phyloP scores from a whole-genome alignment of 139 green algal genomes.

The Trebouxia sp. region DNA sequence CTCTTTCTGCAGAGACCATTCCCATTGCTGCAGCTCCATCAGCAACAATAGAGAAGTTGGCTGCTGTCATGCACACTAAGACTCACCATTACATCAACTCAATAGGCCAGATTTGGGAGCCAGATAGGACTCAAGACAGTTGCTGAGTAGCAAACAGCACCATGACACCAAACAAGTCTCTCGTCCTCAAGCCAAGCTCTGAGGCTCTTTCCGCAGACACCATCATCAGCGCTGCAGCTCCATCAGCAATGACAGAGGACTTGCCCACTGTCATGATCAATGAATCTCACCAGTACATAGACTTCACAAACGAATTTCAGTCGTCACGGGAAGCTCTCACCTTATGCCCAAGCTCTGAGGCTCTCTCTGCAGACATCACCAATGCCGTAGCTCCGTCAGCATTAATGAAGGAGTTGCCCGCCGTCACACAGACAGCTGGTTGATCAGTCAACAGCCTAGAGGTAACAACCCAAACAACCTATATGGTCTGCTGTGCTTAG shows the following conservation, averaged over 20 bases:
- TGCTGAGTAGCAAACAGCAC: too few species aligned
- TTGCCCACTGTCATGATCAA: slow-evolving; percentile 92
- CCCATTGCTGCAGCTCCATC: slow-evolving; percentile 88
- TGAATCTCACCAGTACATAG: too few species aligned
- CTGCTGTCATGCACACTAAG: too few species aligned
- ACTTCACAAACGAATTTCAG: too few species aligned
- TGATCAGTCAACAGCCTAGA: too few species aligned
- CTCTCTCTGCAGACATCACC: slow-evolving; percentile 62
- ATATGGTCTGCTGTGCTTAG: too few species aligned
- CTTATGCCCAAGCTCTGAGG: slow-evolving; percentile 45
- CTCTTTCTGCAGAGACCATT: slow-evolving; percentile 52
- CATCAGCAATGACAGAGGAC: slow-evolving; percentile 81
- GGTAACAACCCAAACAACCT: too few species aligned
- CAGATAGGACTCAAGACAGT: too few species aligned
- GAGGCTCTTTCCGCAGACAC: slow-evolving; percentile 41
- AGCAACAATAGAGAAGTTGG: slow-evolving; percentile 82
- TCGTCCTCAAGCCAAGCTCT: slow-evolving; percentile 43
- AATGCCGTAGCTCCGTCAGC: slow-evolving; percentile 86
- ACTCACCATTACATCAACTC: too few species aligned
- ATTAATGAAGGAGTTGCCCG: slow-evolving; percentile 85
- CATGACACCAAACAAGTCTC: too few species aligned
- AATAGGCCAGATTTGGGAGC: too few species aligned
- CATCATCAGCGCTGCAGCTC: slow-evolving; percentile 84
- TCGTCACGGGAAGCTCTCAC: too few species aligned
- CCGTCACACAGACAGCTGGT: slow-evolving; percentile 78